phyloP scores from a whole-genome alignment of 1,139 yeast species.

The Yamadazyma triangularis region DNA sequence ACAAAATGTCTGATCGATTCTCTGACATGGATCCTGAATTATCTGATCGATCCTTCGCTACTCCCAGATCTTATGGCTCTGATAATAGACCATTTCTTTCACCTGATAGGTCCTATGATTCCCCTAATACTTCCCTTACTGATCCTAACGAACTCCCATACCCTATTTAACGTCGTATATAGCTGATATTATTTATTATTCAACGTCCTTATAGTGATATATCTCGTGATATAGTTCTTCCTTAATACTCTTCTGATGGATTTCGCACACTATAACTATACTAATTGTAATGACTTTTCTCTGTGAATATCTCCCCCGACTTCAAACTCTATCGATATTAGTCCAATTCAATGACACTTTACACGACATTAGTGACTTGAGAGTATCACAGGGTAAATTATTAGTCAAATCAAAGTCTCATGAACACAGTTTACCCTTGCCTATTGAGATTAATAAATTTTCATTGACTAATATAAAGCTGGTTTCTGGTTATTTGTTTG shows the following conservation, averaged over 20 bases:
- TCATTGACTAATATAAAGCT: slow-evolving; percentile 7
- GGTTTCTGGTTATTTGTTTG: slow-evolving; percentile 4
- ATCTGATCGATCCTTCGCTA: not conserved
- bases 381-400: not conserved
- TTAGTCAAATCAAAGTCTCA: not conserved
- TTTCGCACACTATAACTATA: no score
- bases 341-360: slow-evolving; percentile 12
- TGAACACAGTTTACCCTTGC: not conserved
- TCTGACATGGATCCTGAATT: not conserved
- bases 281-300: slow-evolving; percentile 2
- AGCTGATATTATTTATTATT: no score
- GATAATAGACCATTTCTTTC: no score
- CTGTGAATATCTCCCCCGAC: slow-evolving; percentile 38
- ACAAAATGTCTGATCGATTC: not conserved
- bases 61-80: no score
- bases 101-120: no score
- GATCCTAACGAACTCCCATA: no score
- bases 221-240: no score
- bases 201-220: no score
- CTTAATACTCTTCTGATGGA: no score
- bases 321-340: slow-evolving; percentile 26
- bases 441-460: not conserved
- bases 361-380: no score
- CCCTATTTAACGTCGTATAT: no score
- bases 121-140: no score